Evolutionary conservation across 129 eudicot genomes (phyloP), one percentile per base, ranked within the genome.

Genomic region (Chrysanthemum makinoi): DNA sequence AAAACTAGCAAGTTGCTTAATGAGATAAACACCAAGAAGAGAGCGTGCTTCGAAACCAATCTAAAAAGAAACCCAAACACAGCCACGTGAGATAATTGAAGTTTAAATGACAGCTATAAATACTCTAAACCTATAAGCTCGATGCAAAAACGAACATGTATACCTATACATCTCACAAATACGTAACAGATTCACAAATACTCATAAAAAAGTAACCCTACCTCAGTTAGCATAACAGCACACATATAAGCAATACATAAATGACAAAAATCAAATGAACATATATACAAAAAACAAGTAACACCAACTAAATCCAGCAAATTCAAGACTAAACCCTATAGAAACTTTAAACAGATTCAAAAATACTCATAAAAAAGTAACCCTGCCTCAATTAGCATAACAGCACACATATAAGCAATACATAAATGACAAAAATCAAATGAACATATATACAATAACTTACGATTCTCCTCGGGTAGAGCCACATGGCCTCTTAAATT

Each of bases 391-490:
- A 66, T 65, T 72, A 67, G 39, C 18, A 33, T 35, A 33, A 15
- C 60, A 77, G 65, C n/a, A 28, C 52, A 28, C 77, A n/a, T 18
- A n/a, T 18, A 67, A 49, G 49, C 24, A 57, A 12, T 77, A 15
- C 65, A 66, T 2, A 17, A 61, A 48, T 18, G n/a, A 74, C 44
- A 56, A 55, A 54, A 75, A 75, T 66, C 12, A 58, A 75, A 57
- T 35, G 65, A 65, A 67, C 4, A 10, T 5, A 11, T 24, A 16
- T 24, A 56, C 49, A 6, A 62, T 0, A 83, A 62, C 98, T 80
- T 70, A 92, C 98, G 96, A 83, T 85, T 93, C 98, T 55, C 82
- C 95, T 5, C 96, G 88, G 73, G 96, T 83, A 70, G 96, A 75
- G 70, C 80, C 96, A 75, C 87, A 93, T 48, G 92, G 96, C 65